Base-by-base conservation (phyloP, 805 yeast genomes). In the Jamesozyma piceae region DNA sequence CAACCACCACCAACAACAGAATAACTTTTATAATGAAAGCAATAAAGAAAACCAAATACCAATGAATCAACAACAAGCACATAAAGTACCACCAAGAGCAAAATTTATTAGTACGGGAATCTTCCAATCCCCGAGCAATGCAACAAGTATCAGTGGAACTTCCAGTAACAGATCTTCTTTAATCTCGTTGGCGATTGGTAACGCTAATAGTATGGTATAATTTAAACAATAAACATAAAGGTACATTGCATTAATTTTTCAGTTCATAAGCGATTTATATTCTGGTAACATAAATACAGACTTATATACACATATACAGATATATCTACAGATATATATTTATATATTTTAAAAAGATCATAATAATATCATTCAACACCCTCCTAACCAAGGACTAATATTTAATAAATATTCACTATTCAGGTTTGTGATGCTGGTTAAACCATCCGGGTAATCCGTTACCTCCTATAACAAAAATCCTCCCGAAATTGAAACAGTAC, bases 11-110 rank as follows among this genome's bases (percentile, higher is more conserved):
- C 19, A 45, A 6, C 32, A 42, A 26, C 30, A 44, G 37, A 29
- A 27, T 37, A 35, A 34, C 43, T 41, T 35, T 19, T 26, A 15
- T 17, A 31, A 43, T 34, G 53, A 50, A 38, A 47, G 45, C 34
- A 51, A 56, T 40, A 56, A 56, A 43, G 61, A 56, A 37, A 56
- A 56, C 39, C 51, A 48, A 24, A 45, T 47, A 30, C 55, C 57
- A 17, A 24, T 10, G 13, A 35, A 35, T 24, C 38, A 35, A 35
- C 19, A 33, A 33, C 9, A 18, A 10, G 17, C 14, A 15, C 33
- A 35, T 28, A 43, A 43, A 24, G 43, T 51, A 11, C 63, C 60
- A 19, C 63, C 62, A 32, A 53, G 58, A 41, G 57, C 60, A 9
- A 58, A 55, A 48, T 58, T 58, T 38, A 47, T 52, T 18, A 50